These are phyloP conservation scores for Artomyces pyxidatus DNA, from an alignment of 768 basidiomycete genomes.

Conservation along the genomic window DNA sequence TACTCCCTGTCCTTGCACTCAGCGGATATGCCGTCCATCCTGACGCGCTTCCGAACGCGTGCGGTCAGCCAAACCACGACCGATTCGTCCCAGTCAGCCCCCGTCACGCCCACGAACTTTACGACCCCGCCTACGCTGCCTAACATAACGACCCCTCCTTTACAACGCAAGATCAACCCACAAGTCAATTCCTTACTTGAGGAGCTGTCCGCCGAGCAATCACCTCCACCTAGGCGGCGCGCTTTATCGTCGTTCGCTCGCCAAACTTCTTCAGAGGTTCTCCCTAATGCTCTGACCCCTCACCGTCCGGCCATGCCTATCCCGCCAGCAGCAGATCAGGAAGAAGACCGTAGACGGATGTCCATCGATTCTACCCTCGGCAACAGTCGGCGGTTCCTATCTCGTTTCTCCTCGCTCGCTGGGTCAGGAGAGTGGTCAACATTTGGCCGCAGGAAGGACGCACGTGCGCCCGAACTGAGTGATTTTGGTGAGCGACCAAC, in stretches of 20 bases:
- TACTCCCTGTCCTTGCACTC: too few species aligned
- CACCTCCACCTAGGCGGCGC: neutral
- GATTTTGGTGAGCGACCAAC: slow-evolving; percentile 14
- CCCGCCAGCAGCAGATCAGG: neutral
- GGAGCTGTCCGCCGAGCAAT: neutral
- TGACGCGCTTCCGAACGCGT: slow-evolving; percentile 26
- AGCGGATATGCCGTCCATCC: slow-evolving; percentile 20
- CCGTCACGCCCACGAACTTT: slow-evolving; percentile 8
- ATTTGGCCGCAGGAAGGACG: slow-evolving; percentile 24
- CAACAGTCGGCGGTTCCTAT: slow-evolving; percentile 2
- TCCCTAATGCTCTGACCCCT: neutral
- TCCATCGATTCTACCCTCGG: neutral
- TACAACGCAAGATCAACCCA: slow-evolving; percentile 2
- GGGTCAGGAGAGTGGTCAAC: slow-evolving; percentile 26
- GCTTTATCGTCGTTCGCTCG: neutral
- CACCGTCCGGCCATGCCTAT: neutral
- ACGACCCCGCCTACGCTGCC: slow-evolving; percentile 2
- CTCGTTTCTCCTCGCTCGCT: slow-evolving; percentile 17
- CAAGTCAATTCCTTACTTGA: slow-evolving; percentile 2
- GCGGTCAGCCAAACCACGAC: slow-evolving; percentile 18
- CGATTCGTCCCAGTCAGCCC: slow-evolving; percentile 11
- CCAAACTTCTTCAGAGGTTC: neutral
- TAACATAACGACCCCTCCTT: neutral
- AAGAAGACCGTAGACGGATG: neutral
- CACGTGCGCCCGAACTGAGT: slow-evolving; percentile 11